Evolutionary conservation across 257 asterid genomes (phyloP).

Genomic region (Penstemon newberryi): DNA sequence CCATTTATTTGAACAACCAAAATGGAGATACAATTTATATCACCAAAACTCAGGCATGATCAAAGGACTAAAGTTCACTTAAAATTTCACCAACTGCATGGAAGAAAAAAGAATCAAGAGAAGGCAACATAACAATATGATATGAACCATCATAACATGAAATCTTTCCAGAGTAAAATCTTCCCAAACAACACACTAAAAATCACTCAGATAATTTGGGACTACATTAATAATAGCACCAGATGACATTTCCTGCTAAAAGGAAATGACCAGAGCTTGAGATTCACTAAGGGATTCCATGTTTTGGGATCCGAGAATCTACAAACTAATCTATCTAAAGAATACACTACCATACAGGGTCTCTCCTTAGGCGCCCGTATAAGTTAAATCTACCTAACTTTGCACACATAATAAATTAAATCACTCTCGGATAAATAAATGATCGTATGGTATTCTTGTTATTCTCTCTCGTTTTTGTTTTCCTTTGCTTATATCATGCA

Average conservation of each 20-base stretch:
- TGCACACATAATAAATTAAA: conserved; percentile 28
- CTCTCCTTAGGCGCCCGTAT: conserved; percentile 38
- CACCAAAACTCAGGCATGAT: conserved; percentile 14
- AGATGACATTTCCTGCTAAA: conserved; percentile 49
- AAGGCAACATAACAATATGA: conserved; percentile 18
- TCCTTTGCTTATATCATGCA: conserved; percentile 3
- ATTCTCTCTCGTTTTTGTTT: conserved; percentile 23
- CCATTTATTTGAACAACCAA: too few relatives aligned
- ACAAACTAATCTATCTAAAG: conserved; percentile 32
- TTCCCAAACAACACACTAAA: conserved; percentile 36
- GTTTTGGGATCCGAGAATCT: conserved; percentile 28
- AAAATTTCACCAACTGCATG: background rate
- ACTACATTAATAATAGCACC: background rate
- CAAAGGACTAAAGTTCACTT: conserved; percentile 26
- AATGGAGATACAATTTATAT: background rate
- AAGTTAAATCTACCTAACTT: conserved; percentile 36
- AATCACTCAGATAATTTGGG: conserved; percentile 16
- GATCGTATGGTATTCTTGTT: conserved; percentile 17
- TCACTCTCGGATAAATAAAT: background rate
- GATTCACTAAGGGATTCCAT: conserved; percentile 33
- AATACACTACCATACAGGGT: conserved; percentile 28
- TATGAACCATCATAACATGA: conserved; percentile 41
- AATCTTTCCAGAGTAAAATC: conserved; percentile 29
- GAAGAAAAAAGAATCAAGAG: background rate
- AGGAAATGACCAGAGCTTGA: conserved; percentile 40